Base-by-base conservation (phyloP, 352 stramenopile genomes). In the Phytophthora brassicae region DNA sequence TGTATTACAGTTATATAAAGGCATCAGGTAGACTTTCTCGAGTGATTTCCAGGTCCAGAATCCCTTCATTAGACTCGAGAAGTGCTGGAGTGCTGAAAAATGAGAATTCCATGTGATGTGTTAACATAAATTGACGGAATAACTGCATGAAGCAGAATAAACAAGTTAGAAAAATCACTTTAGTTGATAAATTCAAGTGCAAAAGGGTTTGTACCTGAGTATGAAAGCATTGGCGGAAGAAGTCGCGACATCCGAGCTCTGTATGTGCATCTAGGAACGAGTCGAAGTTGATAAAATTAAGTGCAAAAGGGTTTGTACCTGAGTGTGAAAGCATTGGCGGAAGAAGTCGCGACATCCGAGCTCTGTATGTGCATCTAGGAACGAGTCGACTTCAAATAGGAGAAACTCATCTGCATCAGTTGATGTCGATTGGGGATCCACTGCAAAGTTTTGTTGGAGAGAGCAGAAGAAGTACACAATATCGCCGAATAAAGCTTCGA, bases 321-420 rank as follows among this genome's bases (percentile, higher is more conserved):
- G 58, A 2, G 84, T 86, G 43, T 87, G 75, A 42, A 92, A 92
- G 26, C 74, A 78, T 24, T 92, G 84, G 31, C 84, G 81, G 33
- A 92, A 92, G 57, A 92, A 86, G 31, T 92, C 84, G 36, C 84
- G 81, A 24, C 84, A 92, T 9, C 84, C 84, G 8, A 92, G 55
- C 48, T 89, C 84, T 6, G 77, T 85, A 48, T 85, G 75, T 29
- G 75, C 75, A 13, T 88, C 77, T 26, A 90, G 49, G 36, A 86
- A 89, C 2, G 75, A 73, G 43, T 90, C 81, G 8, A 74, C 71
- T 24, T 90, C 81, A 28, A 90, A 88, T 16, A 88, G 61, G 28
- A 90, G 42, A 31, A 66, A 79, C 22, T 74, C 67, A 7, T 80
- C 70, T 19, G 33, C 35, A 35, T 45, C 24, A 3, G 23, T 23